Evolutionary conservation across 2,329 filamentous ascomycete species (phyloP), one percentile per base, ranked within the genome.

Genomic region (Dactylellina parvicollis): DNA sequence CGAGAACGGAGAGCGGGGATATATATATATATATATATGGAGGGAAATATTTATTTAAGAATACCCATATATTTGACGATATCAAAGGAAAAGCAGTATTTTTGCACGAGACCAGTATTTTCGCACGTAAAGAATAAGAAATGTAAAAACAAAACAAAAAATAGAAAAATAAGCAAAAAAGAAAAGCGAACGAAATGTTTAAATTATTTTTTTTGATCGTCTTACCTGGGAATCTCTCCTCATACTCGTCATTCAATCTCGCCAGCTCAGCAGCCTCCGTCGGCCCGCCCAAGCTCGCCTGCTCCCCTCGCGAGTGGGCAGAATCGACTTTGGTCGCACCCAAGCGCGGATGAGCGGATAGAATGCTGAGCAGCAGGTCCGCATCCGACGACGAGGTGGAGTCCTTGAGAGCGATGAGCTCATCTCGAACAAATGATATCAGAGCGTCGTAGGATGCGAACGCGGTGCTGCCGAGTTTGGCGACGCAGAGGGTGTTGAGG

Each of bases 251-350:
- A 60, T 78, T 78, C 71, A 78, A 61, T 16, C 59, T 71, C 44
- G 74, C 73, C 10, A 78, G 50, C 61, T 74, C 75, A 54, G 73
- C 66, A 62, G 34, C 75, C 65, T 77, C 52, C 56, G 77, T 76
- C 74, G 71, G 74, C 72, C 30, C 34, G 52, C 30, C 50, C 57
- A 77, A 65, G 46, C 75, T 76, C 24, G 65, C 73, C 75, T 78
- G 77, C 70, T 78, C 77, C 59, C 62, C 69, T 46, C 56, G 70
- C 20, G 76, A 77, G 67, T 75, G 73, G 44, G 75, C 75, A 42
- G 74, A 75, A 24, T 78, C 77, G 5, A 78, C 74, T 59, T 76
- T 76, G 52, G 76, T 77, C 54, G 74, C 77, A 49, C 77, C 77
- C 52, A 78, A 55, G 54, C 77, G 69, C 55, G 77, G 77, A 56